Base-by-base conservation (phyloP, 2,329 filamentous ascomycete species). In the Graphilbum ipis-grandicollis region DNA sequence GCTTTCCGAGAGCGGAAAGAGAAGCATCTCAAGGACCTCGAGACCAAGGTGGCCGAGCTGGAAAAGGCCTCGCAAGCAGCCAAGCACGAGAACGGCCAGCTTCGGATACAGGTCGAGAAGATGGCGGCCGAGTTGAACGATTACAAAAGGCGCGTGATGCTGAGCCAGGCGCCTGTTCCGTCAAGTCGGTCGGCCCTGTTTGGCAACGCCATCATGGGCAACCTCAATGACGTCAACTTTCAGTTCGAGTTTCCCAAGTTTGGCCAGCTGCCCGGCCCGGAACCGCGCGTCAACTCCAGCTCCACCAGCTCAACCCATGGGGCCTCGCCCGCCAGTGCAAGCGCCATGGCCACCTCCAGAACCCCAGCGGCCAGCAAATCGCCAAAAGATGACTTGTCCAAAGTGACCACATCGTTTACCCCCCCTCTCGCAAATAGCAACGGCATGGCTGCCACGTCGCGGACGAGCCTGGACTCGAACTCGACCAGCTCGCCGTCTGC, bases 191-290 rank as follows among this genome's bases (percentile, higher is more conserved):
- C 56, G 68, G 52, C 64, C 8, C 7, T 63, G 13, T 62, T 67
- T 49, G 60, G 66, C 48, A 54, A 49, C 38, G 53, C 62, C 18
- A 63, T 63, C 10, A 52, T 72, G 43, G 71, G 62, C 53, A 77
- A 74, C 46, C 61, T 77, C 38, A 74, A 66, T 48, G 79, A 80
- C 43, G 78, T 80, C 53, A 85, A 79, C 52, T 96, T 96, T 52
- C 78, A 88, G 46, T 96, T 98, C 48, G 88, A 96, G 47, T 96
- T 96, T 45, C 88, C 90, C 45, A 86, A 81, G 52, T 96, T 98
- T 50, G 90, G 90, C 33, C 69, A 75, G 41, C 67, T 92, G 19
- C 68, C 70, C 0, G 64, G 68, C 5, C 59, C 64, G 8, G 47
- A 53, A 2, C 33, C 43, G 22, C 50, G 43, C 41, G 52, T 51